A percentile compares a stretch with the other conserved stretches of the same genome.
Conservation (phyloP, 176 grass and related monocot genomes). For the Hyparrhenia diplandra region DNA sequence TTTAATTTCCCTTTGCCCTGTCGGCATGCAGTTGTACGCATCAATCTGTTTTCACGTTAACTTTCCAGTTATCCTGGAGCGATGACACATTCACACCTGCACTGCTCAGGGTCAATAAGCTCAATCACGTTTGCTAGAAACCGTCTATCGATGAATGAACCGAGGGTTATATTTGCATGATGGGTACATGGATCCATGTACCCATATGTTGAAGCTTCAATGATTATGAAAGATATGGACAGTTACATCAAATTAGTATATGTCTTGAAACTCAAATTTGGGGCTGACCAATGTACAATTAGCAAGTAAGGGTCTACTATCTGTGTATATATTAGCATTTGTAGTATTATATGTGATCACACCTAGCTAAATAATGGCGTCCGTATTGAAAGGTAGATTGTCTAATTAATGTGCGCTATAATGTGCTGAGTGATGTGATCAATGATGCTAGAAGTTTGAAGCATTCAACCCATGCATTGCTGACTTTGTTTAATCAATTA, state of each 20-base stretch:
- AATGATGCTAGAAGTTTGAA: background rate
- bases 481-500: background rate
- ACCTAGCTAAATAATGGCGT: background rate
- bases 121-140: background rate
- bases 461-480: no score
- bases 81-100: background rate
- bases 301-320: background rate
- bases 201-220: no score
- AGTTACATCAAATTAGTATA: no score
- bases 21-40: background rate
- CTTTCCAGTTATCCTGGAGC: slow-evolving; percentile 1
- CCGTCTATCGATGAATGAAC: no score
- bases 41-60: slow-evolving; percentile 21
- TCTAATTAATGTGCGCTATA: background rate
- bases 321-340: background rate
- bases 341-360: no score
- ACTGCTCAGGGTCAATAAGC: background rate
- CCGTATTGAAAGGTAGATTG: background rate
- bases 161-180: no score
- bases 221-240: no score
- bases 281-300: background rate
- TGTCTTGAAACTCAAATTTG: background rate
- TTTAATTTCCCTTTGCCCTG: background rate
- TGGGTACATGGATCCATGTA: no score
- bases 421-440: slow-evolving; percentile 7